Percentiles rank a stretch among this genome's conserved stretches.
Evolutionary conservation across 345 rosid genomes (phyloP).

Genomic region (Bruguiera gymnorhiza): DNA sequence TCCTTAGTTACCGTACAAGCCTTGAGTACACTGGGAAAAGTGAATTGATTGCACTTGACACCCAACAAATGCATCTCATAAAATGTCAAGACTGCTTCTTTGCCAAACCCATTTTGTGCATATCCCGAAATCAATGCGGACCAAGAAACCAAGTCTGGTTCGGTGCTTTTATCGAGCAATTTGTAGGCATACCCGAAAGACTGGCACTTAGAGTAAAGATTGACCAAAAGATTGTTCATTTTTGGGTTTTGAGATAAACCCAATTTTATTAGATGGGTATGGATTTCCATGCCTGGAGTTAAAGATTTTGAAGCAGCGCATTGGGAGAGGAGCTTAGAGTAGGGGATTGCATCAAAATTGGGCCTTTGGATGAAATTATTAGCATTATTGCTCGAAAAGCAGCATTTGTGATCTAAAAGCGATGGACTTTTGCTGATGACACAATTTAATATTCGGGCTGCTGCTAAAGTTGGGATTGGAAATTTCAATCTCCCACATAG

Average conservation of each 20-base stretch:
- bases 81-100: slow-evolving; percentile 43
- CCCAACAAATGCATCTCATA: slow-evolving; percentile 46
- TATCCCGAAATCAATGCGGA: slow-evolving; percentile 65
- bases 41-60: slow-evolving; percentile 49
- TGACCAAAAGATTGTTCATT: slow-evolving; percentile 33
- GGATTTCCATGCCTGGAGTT: slow-evolving; percentile 36
- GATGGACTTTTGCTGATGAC: no score
- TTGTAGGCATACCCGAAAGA: slow-evolving; percentile 42
- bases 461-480: no score
- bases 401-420: no score
- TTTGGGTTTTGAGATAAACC: slow-evolving; percentile 33
- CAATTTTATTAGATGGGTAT: slow-evolving; percentile 35
- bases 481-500: no score
- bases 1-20: slow-evolving; percentile 43
- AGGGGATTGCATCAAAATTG: slow-evolving; percentile 9
- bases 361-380: background rate
- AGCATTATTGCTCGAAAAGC: no score
- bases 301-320: slow-evolving; percentile 42
- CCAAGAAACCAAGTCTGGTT: slow-evolving; percentile 57
- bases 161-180: slow-evolving; percentile 54
- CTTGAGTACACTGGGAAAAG: slow-evolving; percentile 58
- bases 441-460: no score
- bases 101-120: slow-evolving; percentile 41
- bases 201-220: slow-evolving; percentile 35
- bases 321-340: slow-evolving; percentile 40